phyloP scores from a whole-genome alignment of 192 early-diverging fungal genomes.

The Coemansia sp. region DNA sequence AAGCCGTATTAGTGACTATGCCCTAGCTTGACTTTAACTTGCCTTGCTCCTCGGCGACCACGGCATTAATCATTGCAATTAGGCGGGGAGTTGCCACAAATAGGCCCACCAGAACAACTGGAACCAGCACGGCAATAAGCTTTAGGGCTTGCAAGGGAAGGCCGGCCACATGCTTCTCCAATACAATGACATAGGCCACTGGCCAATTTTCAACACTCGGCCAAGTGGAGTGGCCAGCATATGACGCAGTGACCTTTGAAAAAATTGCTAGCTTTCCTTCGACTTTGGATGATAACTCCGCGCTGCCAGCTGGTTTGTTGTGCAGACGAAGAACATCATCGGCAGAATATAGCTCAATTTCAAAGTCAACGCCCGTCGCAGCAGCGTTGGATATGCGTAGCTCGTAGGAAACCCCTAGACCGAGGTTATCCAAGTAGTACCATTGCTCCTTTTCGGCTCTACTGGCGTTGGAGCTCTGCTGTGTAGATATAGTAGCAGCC shows the following conservation, averaged over 20 bases:
- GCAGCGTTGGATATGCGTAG: conserved; percentile 50
- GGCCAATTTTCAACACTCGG: conserved; percentile 15
- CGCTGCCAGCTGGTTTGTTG: background rate
- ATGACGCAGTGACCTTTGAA: conserved; percentile 24
- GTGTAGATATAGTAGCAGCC: conserved; percentile 6
- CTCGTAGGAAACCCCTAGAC: conserved; percentile 21
- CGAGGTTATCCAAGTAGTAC: conserved; percentile 25
- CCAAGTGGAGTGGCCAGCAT: conserved; percentile 27
- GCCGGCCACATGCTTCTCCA: conserved; percentile 42
- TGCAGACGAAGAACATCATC: background rate
- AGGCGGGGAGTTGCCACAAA: conserved; percentile 21
- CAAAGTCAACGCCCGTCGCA: conserved; percentile 26
- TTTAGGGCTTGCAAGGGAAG: conserved; percentile 33
- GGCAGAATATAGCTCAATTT: conserved; percentile 18
- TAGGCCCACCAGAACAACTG: conserved; percentile 14
- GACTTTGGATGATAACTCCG: background rate
- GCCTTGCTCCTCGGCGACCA: conserved; percentile 15
- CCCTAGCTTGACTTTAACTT: background rate
- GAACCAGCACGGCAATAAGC: conserved; percentile 27
- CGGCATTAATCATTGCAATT: conserved; percentile 11
- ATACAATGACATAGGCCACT: conserved; percentile 24
- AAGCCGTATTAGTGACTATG: too few species aligned
- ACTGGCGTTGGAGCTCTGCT: conserved; percentile 19
- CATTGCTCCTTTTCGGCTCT: conserved; percentile 18
- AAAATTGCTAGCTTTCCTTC: background rate